A percentile compares a stretch with the other conserved stretches of the same genome.
These are phyloP conservation scores for Cladorrhinum sp. DNA, from an alignment of 2,329 filamentous ascomycete species.

Conservation along the genomic window DNA sequence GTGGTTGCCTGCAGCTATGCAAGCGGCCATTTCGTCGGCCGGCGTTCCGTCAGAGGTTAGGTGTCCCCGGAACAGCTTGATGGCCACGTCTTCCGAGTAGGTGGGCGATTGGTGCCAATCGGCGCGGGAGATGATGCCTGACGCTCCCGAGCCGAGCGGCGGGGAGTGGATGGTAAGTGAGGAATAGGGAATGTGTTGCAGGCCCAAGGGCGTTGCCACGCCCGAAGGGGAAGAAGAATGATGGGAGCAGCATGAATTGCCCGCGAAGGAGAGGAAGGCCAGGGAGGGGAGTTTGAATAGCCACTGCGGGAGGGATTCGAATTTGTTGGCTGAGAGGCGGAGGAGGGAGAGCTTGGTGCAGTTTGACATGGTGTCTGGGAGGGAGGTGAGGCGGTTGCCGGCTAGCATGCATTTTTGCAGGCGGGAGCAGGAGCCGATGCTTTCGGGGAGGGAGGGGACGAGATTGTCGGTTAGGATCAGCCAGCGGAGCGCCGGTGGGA, in stretches of 20 bases:
- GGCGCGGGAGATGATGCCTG: conserved; percentile 44
- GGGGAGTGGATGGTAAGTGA: conserved; percentile 38
- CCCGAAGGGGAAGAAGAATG: conserved; percentile 28
- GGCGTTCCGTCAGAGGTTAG: conserved; percentile 47
- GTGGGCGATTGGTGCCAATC: conserved; percentile 33
- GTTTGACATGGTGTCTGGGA: conserved; percentile 42
- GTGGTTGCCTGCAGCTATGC: conserved; percentile 44
- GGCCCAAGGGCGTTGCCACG: conserved; percentile 22
- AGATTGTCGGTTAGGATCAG: conserved; percentile 47
- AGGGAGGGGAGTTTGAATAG: conserved; percentile 44
- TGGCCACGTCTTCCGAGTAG: conserved; percentile 39
- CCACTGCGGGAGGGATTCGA: conserved; percentile 41
- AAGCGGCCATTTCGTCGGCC: conserved; percentile 48
- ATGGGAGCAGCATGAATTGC: conserved; percentile 48
- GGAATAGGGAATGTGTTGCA: conserved; percentile 41
- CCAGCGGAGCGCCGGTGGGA: conserved; percentile 45
- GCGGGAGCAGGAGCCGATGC: conserved; percentile 40
- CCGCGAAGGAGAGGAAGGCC: conserved; percentile 46
- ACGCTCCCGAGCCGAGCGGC: conserved; percentile 45
- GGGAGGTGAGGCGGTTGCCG: conserved; percentile 39
- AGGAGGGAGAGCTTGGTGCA: conserved; percentile 44
- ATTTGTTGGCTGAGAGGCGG: conserved; percentile 42
- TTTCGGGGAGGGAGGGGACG: conserved; percentile 38
- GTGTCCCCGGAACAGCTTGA: conserved; percentile 48
- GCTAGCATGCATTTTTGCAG: conserved; percentile 50